A percentile compares a stretch with the other conserved stretches of the same genome.
Conservation (phyloP, 2,329 filamentous ascomycete species). For the Pseudocercospora pini-densiflorae region DNA sequence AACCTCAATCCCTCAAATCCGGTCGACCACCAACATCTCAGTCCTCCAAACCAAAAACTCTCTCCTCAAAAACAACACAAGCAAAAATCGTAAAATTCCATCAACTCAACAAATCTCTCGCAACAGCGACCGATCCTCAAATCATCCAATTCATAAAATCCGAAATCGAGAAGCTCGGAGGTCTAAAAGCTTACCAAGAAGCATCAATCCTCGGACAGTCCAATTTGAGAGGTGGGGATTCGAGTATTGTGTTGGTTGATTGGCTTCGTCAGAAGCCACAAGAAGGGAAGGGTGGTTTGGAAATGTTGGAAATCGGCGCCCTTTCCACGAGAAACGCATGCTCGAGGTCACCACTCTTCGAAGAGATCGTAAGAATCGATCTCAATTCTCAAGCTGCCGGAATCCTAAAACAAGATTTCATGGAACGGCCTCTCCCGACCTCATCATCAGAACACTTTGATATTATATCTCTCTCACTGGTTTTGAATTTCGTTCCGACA, state of each 20-base stretch:
- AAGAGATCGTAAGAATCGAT: constrained; percentile 84
- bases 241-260: constrained; percentile 62
- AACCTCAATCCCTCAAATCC: constrained; percentile 24
- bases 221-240: constrained; percentile 69
- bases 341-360: constrained; percentile 66
- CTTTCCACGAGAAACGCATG: constrained; percentile 85
- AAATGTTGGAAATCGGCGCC: constrained; percentile 86
- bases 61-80: constrained; percentile 63
- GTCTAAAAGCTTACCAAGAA: constrained; percentile 63
- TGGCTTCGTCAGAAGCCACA: constrained; percentile 51
- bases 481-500: constrained; percentile 92
- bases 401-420: constrained; percentile 91
- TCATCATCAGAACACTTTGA: constrained; percentile 69
- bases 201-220: constrained; percentile 68
- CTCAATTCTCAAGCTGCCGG: constrained; percentile 81
- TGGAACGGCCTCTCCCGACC: constrained; percentile 77
- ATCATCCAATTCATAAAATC: constrained; percentile 47
- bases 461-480: constrained; percentile 87
- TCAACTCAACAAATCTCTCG: constrained; percentile 61
- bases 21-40: constrained; percentile 51
- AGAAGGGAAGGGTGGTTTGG: constrained; percentile 46
- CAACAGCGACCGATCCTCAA: constrained; percentile 50
- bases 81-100: constrained; percentile 65
- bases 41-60: constrained; percentile 39
- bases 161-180: constrained; percentile 61